phyloP scores from a whole-genome alignment of 805 yeast species.

The Lipomyces lipofer region DNA sequence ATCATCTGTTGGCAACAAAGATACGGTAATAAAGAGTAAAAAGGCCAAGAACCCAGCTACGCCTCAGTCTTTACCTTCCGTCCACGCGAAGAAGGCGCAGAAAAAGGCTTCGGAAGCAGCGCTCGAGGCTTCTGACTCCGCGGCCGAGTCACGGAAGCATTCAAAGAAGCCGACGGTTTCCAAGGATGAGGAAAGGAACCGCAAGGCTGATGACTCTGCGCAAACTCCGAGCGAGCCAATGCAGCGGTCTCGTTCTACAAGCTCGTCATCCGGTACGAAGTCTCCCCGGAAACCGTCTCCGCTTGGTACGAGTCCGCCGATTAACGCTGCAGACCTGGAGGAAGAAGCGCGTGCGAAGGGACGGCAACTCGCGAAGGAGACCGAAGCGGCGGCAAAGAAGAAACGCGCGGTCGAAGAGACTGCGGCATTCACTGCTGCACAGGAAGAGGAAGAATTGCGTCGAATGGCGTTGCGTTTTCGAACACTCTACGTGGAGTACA shows the following conservation, averaged over 20 bases:
- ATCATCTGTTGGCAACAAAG: too few relatives aligned
- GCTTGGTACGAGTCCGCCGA: slow-evolving; percentile 28
- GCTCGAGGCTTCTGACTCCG: not conserved
- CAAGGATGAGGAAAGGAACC: not conserved
- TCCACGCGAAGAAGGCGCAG: not conserved
- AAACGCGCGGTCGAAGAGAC: too few relatives aligned
- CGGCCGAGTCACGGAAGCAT: not conserved
- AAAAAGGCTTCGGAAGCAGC: not conserved
- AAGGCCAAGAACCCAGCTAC: not conserved
- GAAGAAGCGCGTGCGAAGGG: not conserved
- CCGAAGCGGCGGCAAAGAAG: not conserved
- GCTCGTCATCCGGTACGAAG: slow-evolving; percentile 6
- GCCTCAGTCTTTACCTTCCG: not conserved
- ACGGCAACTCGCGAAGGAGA: not conserved
- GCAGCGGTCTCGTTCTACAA: not conserved
- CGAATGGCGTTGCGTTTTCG: slow-evolving; percentile 22
- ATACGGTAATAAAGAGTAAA: not conserved
- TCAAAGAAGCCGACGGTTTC: not conserved
- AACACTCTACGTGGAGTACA: slow-evolving; percentile 23
- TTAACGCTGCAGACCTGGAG: slow-evolving; percentile 20
- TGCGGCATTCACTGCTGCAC: too few relatives aligned
- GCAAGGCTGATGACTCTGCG: not conserved
- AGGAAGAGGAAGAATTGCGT: slow-evolving; percentile 23
- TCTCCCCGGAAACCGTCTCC: slow-evolving; percentile 30
- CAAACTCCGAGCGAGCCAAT: not conserved